phyloP scores from a whole-genome alignment of 176 grass and related monocot genomes.

The Secale cereale region DNA sequence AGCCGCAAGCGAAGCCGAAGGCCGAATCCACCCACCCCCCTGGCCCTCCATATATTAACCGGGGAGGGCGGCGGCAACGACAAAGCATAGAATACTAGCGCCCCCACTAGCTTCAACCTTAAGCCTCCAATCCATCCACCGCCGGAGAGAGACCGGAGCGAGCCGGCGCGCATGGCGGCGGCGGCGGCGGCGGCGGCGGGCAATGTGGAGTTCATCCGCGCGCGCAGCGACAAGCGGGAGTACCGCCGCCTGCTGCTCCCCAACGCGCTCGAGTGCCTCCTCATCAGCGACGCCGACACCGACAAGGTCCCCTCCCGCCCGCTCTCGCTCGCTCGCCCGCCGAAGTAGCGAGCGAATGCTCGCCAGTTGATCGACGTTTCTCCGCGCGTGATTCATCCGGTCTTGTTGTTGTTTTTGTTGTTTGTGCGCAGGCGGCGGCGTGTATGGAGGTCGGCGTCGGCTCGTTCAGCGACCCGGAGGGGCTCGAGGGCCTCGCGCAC shows the following conservation, averaged over 20 bases:
- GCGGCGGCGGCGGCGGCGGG: slow-evolving; percentile 19
- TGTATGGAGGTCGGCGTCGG: slow-evolving; percentile 91
- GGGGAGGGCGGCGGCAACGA: not conserved
- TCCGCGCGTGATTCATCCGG: not conserved
- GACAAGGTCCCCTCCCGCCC: slow-evolving; percentile 54
- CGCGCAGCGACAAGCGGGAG: slow-evolving; percentile 88
- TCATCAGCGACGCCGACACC: slow-evolving; percentile 91
- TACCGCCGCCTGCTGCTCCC: slow-evolving; percentile 82
- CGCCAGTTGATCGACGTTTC: not conserved
- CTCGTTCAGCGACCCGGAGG: slow-evolving; percentile 81
- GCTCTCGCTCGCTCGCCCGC: not conserved
- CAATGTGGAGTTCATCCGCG: slow-evolving; percentile 80
- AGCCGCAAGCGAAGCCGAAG: not conserved
- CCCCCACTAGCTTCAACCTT: not conserved
- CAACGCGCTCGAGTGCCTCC: slow-evolving; percentile 75
- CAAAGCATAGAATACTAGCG: not conserved
- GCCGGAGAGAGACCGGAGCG: not conserved
- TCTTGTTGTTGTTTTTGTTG: not conserved
- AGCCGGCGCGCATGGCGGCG: not conserved
- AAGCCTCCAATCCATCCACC: not conserved
- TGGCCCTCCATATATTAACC: not conserved
- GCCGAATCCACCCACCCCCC: not conserved
- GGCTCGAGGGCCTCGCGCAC: slow-evolving; percentile 92
- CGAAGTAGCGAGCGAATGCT: not conserved
- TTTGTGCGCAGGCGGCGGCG: slow-evolving; percentile 59